Base-by-base conservation (phyloP, 495 filamentous ascomycete species). In the Aspergillus diversus region DNA sequence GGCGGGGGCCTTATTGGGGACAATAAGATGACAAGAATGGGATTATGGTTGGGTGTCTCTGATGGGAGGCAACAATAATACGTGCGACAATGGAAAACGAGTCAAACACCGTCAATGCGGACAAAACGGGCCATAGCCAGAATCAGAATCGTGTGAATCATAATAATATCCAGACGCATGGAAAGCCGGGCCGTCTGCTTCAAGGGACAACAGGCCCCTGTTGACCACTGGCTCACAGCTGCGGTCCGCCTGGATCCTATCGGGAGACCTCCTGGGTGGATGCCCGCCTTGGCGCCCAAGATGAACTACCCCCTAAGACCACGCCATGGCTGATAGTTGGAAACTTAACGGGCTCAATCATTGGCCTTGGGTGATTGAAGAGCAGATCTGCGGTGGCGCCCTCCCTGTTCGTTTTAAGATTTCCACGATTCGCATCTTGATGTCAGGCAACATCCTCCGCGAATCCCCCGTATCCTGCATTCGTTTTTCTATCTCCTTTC, bases 231-330 rank as follows among this genome's bases (percentile, higher is more conserved):
- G 31, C 16, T 33, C 37, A 2, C 37, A 8, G 7, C n/a, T 49
- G n/a, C 13, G 46, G 46, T 43, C 39, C 6, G 17, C 46, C 27
- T 50, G 47, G 13, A 46, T 63, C 60, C 60, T 63, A 39, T 63
- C 60, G 53, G 46, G 64, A 56, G 33, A 17, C 37, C 34, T 58
- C 50, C 39, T 56, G 49, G 34, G n/a, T 62, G 55, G 55, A 56
- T 51, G 43, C 59, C 39, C 48, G 47, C 32, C 55, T 66, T 63
- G 60, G 66, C 63, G 63, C 59, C 33, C 17, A 57, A 62, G 52
- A 59, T 57, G 63, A 69, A 63, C 57, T 39, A 46, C 21, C 21
- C n/a, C 63, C 32, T 37, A 61, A 55, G 63, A 66, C 59, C 63
- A 59, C 59, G 54, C 63, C 58, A 55, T 46, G 46, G 42, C 39